Percentiles rank a stretch among this genome's conserved stretches.
Evolutionary conservation across 2,329 filamentous ascomycete genomes (phyloP).

Genomic region (Colletotrichum sp.): DNA sequence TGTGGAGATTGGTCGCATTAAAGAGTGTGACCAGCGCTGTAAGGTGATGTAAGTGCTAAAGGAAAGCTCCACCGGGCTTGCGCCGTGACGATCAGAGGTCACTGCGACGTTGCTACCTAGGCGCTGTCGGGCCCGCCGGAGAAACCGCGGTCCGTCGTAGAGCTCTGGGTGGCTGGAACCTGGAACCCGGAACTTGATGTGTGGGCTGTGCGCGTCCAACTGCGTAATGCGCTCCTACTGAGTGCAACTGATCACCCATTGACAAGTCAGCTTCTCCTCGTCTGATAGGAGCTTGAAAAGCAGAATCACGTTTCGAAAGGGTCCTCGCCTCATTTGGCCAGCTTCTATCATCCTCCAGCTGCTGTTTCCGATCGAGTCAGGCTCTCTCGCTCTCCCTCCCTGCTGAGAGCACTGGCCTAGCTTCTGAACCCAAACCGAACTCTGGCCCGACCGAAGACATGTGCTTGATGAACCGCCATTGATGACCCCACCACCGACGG

Average conservation of each 20-base stretch:
- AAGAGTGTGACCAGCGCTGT: background rate
- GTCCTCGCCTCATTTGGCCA: background rate
- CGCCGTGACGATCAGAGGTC: background rate
- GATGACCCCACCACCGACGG: slow-evolving; percentile 20
- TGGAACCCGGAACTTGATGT: slow-evolving; percentile 19
- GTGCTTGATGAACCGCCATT: slow-evolving; percentile 22
- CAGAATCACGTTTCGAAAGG: background rate
- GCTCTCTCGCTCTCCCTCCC: background rate
- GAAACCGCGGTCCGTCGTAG: slow-evolving; percentile 10
- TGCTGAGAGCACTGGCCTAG: background rate
- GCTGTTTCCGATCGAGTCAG: background rate
- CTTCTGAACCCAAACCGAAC: slow-evolving; percentile 7
- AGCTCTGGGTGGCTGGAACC: slow-evolving; percentile 16
- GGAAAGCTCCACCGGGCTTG: background rate
- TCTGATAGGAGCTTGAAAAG: slow-evolving; percentile 1
- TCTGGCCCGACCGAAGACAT: slow-evolving; percentile 16
- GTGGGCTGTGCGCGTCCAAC: slow-evolving; percentile 12
- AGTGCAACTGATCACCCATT: slow-evolving; percentile 5
- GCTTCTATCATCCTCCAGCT: background rate
- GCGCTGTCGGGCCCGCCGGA: background rate
- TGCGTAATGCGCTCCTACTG: slow-evolving; percentile 15
- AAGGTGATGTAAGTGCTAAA: background rate
- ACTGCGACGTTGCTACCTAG: background rate
- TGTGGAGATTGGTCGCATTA: background rate
- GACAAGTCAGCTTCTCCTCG: background rate